Evolutionary conservation across 352 stramenopile genomes (phyloP).

Genomic region (Pythium aphanidermatum): DNA sequence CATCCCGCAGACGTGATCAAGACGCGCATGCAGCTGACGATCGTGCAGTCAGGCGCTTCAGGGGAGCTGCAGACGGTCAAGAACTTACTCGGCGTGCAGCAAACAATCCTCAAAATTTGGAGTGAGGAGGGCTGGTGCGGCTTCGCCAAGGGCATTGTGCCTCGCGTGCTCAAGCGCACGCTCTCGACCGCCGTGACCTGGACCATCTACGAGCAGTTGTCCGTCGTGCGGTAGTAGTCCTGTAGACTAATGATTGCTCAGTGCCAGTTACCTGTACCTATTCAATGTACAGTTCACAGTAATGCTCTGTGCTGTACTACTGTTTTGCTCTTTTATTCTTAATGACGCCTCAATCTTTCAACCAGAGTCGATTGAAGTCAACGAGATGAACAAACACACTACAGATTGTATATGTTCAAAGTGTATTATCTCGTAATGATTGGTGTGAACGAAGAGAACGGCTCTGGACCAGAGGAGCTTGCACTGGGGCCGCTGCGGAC

Average conservation of each 20-base stretch:
- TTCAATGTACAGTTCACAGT: no score
- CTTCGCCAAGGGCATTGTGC: conserved; percentile 93
- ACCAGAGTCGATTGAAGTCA: not conserved
- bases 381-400: conserved; percentile 8
- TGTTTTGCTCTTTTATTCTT: no score
- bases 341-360: no score
- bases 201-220: conserved; percentile 97
- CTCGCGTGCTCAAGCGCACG: conserved; percentile 94
- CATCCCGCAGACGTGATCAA: conserved; percentile 85
- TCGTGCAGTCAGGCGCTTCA: conserved; percentile 31
- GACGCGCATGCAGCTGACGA: conserved; percentile 84
- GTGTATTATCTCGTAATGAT: conserved; percentile 77
- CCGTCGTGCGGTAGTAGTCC: conserved; percentile 32
- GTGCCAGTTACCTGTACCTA: no score
- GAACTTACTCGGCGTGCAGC: conserved; percentile 57
- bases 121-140: conserved; percentile 87
- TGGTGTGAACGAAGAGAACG: conserved; percentile 78
- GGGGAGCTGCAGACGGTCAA: conserved; percentile 25
- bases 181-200: conserved; percentile 98
- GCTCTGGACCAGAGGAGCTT: conserved; percentile 25
- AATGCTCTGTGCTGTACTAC: not conserved
- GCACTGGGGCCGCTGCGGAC: conserved; percentile 14
- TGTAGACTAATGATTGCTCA: no score
- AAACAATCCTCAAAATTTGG: conserved; percentile 83
- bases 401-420: not conserved